Conservation (phyloP, 805 yeast genomes). For the Sungouiella blattae region DNA sequence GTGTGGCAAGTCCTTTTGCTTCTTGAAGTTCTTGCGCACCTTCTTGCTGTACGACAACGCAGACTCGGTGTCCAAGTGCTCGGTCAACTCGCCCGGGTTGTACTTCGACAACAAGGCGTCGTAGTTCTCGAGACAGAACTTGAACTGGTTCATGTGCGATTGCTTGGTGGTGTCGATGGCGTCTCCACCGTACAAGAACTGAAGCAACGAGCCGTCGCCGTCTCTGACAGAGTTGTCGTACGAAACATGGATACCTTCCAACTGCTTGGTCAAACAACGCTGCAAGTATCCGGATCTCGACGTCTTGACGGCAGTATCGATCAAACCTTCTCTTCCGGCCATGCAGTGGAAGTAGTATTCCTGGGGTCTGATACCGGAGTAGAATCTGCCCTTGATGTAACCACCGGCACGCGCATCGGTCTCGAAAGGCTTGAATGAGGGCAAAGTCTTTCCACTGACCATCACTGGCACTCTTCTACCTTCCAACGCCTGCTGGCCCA, state of each 20-base stretch:
- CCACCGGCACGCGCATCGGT: conserved; percentile 99
- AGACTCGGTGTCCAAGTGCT: conserved; percentile 76
- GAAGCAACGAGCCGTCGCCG: conserved; percentile 89
- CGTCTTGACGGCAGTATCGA: conserved; percentile 98
- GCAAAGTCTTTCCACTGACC: conserved; percentile 97
- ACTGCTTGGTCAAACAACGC: conserved; percentile 95
- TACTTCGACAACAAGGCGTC: conserved; percentile 82
- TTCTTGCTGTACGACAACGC: conserved; percentile 82
- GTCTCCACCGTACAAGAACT: conserved; percentile 97
- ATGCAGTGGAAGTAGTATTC: conserved; percentile 99
- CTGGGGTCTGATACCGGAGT: conserved; percentile 96
- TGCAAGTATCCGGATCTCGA: conserved; percentile 97
- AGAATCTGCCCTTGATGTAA: conserved; percentile 93
- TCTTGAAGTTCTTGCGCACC: conserved; percentile 66
- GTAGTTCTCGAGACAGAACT: conserved; percentile 89
- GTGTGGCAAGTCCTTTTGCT: conserved; percentile 61
- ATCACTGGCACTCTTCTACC: conserved; percentile 99
- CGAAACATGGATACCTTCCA: conserved; percentile 92
- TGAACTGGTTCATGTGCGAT: conserved; percentile 88
- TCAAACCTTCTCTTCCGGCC: conserved; percentile 99
- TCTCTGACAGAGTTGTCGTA: conserved; percentile 96
- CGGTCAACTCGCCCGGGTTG: conserved; percentile 69
- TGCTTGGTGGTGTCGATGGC: conserved; percentile 92
- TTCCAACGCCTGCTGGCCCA: conserved; percentile 98
- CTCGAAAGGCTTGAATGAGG: conserved; percentile 94